These are phyloP conservation scores for cucumber (Cucumis sativus) DNA, from an alignment of 306 rosid genomes.

Conservation along the genomic window Cucumber_9930_V3 NC_026659.2:31120001-31120500, in stretches of 20 bases:
- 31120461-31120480: too few species aligned
- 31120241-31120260: background rate
- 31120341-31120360: too few species aligned
- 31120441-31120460: too few species aligned
- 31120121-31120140: background rate
- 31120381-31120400: too few species aligned
- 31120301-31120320: slow-evolving; percentile 17
- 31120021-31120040: slow-evolving; percentile 30
- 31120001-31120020: slow-evolving; percentile 10
- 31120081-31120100: background rate
- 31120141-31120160: background rate
- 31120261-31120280: background rate
- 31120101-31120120: slow-evolving; percentile 26
- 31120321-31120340: too few species aligned
- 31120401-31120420: too few species aligned
- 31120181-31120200: background rate
- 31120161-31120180: background rate
- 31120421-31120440: too few species aligned
- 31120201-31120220: background rate
- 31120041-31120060: background rate
- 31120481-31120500: background rate
- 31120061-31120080: slow-evolving; percentile 8
- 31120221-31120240: background rate
- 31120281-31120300: background rate
- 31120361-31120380: too few species aligned